Percentiles rank a stretch among this genome's conserved stretches.
Conservation (phyloP, 257 asterid genomes). For the Solanum chiquidenum region DNA sequence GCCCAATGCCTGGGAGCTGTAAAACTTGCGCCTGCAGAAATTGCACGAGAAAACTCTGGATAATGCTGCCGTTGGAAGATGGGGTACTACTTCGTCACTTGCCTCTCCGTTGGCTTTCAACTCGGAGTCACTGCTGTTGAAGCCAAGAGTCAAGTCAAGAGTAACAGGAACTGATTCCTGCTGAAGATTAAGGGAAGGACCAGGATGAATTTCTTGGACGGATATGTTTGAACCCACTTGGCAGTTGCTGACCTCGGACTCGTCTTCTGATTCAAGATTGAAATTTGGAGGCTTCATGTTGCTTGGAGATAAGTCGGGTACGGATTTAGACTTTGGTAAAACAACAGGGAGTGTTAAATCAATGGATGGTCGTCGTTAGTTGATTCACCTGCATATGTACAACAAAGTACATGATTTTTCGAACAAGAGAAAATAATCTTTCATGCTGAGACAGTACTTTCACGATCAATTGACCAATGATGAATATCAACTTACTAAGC, state of each 20-base stretch:
- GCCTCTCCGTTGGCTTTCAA: slow-evolving; percentile 9
- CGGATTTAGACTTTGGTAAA: neutral
- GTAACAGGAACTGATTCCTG: slow-evolving; percentile 22
- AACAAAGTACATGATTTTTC: neutral
- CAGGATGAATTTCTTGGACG: slow-evolving; percentile 33
- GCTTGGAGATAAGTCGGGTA: neutral
- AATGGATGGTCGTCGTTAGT: neutral
- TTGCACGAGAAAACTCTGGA: slow-evolving; percentile 81
- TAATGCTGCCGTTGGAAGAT: slow-evolving; percentile 20
- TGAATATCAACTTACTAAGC: neutral
- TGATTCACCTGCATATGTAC: slow-evolving; percentile 1
- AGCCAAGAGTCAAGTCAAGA: slow-evolving; percentile 69
- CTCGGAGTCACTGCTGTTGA: slow-evolving; percentile 18
- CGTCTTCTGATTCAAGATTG: slow-evolving; percentile 66
- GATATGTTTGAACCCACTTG: slow-evolving; percentile 52
- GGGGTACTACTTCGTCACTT: slow-evolving; percentile 12
- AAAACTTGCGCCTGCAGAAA: slow-evolving; percentile 81
- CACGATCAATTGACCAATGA: neutral
- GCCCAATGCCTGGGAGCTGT: slow-evolving; percentile 92
- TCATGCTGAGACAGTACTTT: neutral
- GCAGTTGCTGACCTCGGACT: slow-evolving; percentile 66
- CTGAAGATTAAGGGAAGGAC: slow-evolving; percentile 14
- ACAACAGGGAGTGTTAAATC: neutral
- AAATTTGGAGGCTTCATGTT: slow-evolving; percentile 40
- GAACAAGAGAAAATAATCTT: neutral